Percentiles rank a stretch among this genome's conserved stretches.
Evolutionary conservation across 768 basidiomycete genomes (phyloP).

Genomic region (Leucosporidium creatinivorum): DNA sequence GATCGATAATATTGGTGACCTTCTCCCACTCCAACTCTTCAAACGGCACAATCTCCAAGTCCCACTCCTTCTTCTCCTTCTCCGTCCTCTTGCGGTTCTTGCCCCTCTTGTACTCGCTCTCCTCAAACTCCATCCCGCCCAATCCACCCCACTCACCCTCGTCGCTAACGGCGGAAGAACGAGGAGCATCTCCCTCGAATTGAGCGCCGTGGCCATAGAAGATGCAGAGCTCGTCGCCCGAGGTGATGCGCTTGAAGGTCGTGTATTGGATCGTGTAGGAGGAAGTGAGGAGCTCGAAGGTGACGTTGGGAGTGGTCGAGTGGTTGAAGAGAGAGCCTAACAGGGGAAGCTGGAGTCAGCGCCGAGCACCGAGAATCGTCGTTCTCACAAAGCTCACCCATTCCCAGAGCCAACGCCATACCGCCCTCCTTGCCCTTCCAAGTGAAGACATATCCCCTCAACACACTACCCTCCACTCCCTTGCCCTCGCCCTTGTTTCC

Average conservation of each 20-base stretch:
- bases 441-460: slow-evolving; percentile 69
- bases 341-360: background rate
- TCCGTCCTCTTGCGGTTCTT: background rate
- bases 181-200: slow-evolving; percentile 26
- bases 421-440: slow-evolving; percentile 57
- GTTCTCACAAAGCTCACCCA: slow-evolving; percentile 50
- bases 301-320: slow-evolving; percentile 58
- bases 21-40: slow-evolving; percentile 33
- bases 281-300: slow-evolving; percentile 52
- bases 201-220: slow-evolving; percentile 54
- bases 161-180: slow-evolving; percentile 1
- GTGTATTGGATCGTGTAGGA: slow-evolving; percentile 60
- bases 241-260: slow-evolving; percentile 50
- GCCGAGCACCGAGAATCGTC: background rate
- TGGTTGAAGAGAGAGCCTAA: slow-evolving; percentile 82
- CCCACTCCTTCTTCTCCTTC: slow-evolving; percentile 8
- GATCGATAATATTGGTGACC: slow-evolving; percentile 28
- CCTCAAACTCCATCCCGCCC: slow-evolving; percentile 3
- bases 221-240: slow-evolving; percentile 70
- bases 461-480: slow-evolving; percentile 55
- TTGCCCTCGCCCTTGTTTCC: slow-evolving; percentile 26
- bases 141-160: slow-evolving; percentile 26
- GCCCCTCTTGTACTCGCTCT: background rate
- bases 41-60: slow-evolving; percentile 21
- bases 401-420: slow-evolving; percentile 70